Conservation (phyloP, 2,329 filamentous ascomycete genomes). For the Sporothrix brunneoviolacea region DNA sequence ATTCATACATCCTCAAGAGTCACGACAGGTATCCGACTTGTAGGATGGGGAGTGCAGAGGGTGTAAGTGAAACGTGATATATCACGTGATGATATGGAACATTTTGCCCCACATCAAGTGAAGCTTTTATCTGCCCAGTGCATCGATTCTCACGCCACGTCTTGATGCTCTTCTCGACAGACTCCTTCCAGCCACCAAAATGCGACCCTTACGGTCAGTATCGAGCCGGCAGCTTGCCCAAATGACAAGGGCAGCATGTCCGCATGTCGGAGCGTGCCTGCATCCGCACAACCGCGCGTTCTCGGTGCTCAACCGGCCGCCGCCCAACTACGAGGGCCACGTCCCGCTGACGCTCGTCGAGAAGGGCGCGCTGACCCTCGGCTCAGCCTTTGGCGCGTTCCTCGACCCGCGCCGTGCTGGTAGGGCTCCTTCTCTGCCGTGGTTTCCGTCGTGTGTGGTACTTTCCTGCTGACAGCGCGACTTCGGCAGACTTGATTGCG, state of each 20-base stretch:
- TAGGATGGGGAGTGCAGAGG: too few relatives aligned
- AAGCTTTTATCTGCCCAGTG: constrained; percentile 3
- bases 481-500: constrained; percentile 80
- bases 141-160: constrained; percentile 10
- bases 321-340: constrained; percentile 86
- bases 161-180: not conserved
- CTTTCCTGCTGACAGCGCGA: not conserved
- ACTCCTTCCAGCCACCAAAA: not conserved
- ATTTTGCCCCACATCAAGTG: not conserved
- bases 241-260: not conserved
- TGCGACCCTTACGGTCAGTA: constrained; percentile 10
- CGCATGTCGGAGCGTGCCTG: not conserved
- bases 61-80: not conserved
- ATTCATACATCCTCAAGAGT: too few relatives aligned
- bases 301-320: constrained; percentile 77
- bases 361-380: constrained; percentile 62
- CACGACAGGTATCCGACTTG: too few relatives aligned
- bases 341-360: constrained; percentile 77
- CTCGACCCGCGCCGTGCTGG: constrained; percentile 75
- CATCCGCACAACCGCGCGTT: constrained; percentile 38
- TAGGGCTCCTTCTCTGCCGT: constrained; percentile 27
- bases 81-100: not conserved
- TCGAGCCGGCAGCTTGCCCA: not conserved
- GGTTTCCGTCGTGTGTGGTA: not conserved
- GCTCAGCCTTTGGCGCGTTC: constrained; percentile 56